Evolutionary conservation across 1,139 yeast genomes (phyloP).

Genomic region (Meyerozyma guilliermondii): DNA sequence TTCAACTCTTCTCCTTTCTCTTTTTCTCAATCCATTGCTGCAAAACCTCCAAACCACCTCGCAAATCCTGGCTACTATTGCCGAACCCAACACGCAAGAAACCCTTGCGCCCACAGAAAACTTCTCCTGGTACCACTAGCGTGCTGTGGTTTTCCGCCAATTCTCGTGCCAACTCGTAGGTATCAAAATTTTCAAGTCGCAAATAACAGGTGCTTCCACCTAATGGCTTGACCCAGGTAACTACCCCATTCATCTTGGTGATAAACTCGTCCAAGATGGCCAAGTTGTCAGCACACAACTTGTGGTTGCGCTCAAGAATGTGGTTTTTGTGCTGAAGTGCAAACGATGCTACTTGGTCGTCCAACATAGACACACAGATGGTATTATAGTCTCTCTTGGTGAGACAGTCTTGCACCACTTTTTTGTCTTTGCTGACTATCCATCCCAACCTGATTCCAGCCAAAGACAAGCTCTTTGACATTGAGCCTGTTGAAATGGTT

Average conservation of each 20-base stretch:
- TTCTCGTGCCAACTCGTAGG: constrained; percentile 29
- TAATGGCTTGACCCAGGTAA: constrained; percentile 39
- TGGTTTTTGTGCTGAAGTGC: constrained; percentile 30
- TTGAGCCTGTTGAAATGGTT: constrained; percentile 46
- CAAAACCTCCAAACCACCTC: constrained; percentile 3
- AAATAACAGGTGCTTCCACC: constrained; percentile 50
- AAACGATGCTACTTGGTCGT: constrained; percentile 44
- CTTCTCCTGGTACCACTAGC: constrained; percentile 50
- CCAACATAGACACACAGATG: constrained; percentile 45
- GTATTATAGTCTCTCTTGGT: constrained; percentile 49
- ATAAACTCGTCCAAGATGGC: constrained; percentile 30
- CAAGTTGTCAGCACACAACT: constrained; percentile 34
- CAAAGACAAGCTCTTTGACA: constrained; percentile 51
- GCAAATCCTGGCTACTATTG: constrained; percentile 33
- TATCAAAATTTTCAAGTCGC: constrained; percentile 22
- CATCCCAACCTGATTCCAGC: constrained; percentile 57
- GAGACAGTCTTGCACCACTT: constrained; percentile 26
- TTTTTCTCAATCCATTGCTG: background rate
- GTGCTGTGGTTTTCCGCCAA: constrained; percentile 31
- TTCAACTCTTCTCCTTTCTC: too few relatives aligned
- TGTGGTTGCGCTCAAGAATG: constrained; percentile 34
- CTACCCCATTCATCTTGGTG: constrained; percentile 21
- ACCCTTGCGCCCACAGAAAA: constrained; percentile 36
- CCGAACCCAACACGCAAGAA: constrained; percentile 49
- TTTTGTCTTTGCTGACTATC: constrained; percentile 35